Evolutionary conservation across 2,329 filamentous ascomycete genomes (phyloP).

Genomic region (Arthroderma uncinatum): DNA sequence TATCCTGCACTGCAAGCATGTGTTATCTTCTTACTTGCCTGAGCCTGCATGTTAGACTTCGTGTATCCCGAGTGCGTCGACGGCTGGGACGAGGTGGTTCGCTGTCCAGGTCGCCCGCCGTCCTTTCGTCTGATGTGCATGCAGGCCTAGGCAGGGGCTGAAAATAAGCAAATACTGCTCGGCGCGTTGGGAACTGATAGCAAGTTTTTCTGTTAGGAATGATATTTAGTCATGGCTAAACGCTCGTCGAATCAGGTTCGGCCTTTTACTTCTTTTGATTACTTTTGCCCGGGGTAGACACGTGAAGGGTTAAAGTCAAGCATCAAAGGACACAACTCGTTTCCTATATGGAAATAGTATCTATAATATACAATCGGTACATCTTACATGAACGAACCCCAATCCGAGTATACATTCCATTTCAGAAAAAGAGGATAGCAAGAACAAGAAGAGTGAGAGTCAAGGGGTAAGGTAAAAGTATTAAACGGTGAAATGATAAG

Average conservation of each 20-base stretch:
- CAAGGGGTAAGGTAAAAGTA: neutral
- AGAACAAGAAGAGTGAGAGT: neutral
- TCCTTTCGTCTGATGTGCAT: neutral
- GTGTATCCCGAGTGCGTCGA: neutral
- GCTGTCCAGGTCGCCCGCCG: no score
- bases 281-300: no score
- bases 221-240: neutral
- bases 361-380: neutral
- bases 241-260: neutral
- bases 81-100: no score
- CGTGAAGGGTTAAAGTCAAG: neutral
- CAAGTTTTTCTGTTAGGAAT: neutral
- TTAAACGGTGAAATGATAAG: neutral
- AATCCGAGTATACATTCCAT: neutral
- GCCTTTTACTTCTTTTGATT: no score
- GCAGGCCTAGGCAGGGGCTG: neutral
- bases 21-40: slow-evolving; percentile 4
- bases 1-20: no score
- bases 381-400: neutral
- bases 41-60: slow-evolving; percentile 1
- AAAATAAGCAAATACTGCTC: neutral
- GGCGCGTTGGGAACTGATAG: neutral
- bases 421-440: neutral
- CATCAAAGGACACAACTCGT: neutral
- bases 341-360: neutral